A percentile compares a stretch with the other conserved stretches of the same genome.
Conservation (phyloP, 495 filamentous ascomycete genomes). For the Penicillium dipodomyicola region DNA sequence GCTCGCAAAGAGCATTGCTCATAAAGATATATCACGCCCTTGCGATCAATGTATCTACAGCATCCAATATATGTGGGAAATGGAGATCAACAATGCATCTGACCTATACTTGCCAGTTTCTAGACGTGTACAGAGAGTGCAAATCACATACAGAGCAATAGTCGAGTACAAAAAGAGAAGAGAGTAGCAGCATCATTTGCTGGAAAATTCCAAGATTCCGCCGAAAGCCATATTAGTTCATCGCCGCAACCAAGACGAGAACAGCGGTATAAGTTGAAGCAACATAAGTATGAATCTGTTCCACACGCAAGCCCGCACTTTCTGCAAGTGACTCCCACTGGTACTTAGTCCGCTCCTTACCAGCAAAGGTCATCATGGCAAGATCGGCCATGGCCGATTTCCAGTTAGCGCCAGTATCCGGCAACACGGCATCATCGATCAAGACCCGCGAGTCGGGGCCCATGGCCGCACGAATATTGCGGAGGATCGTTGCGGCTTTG, state of each 20-base stretch:
- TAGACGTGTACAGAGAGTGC: not conserved
- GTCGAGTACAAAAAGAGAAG: not conserved
- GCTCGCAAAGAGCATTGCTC: not conserved
- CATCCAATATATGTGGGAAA: not conserved
- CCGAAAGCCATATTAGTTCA: not conserved
- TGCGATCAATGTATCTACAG: not conserved
- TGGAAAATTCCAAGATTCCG: not conserved
- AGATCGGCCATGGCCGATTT: conserved; percentile 35
- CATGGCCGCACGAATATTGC: conserved; percentile 34
- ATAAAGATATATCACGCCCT: not conserved
- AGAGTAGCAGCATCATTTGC: not conserved
- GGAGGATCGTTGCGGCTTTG: conserved; percentile 33
- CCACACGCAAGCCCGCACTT: conserved; percentile 40
- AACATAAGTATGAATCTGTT: conserved; percentile 41
- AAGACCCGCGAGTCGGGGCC: conserved; percentile 35
- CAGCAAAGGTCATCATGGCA: conserved; percentile 38
- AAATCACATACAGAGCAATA: not conserved
- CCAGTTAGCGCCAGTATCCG: conserved; percentile 33
- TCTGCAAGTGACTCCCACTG: conserved; percentile 44
- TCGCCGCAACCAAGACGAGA: conserved; percentile 24
- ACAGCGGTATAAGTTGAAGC: conserved; percentile 23
- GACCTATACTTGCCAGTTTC: not conserved
- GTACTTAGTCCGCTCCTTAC: conserved; percentile 33
- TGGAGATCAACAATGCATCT: not conserved
- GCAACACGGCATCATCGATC: conserved; percentile 42